Conservation (phyloP, 768 basidiomycete species). For the Kwoniella europaea region DNA sequence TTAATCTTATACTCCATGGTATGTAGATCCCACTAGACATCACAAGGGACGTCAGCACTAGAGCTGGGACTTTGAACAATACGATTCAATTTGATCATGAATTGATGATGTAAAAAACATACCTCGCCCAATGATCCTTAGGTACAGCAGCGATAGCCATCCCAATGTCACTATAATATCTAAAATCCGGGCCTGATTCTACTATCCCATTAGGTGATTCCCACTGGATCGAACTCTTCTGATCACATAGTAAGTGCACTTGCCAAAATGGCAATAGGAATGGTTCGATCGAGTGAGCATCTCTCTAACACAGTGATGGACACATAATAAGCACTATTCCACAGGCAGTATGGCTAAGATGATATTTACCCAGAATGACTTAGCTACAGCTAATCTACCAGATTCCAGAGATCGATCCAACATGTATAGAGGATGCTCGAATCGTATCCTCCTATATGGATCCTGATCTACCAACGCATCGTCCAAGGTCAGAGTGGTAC, state of each 20-base stretch:
- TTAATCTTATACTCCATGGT: background rate
- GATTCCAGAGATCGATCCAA: background rate
- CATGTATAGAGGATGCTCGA: slow-evolving; percentile 18
- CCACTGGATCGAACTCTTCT: background rate
- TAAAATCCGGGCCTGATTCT: background rate
- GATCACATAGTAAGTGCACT: slow-evolving; percentile 20
- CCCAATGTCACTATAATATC: slow-evolving; percentile 17
- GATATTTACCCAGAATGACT: slow-evolving; percentile 7
- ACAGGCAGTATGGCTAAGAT: background rate
- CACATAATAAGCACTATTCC: background rate
- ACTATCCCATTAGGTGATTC: background rate
- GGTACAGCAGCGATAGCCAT: slow-evolving; percentile 25
- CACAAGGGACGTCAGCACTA: background rate
- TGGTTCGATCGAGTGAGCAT: slow-evolving; percentile 3
- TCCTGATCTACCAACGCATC: slow-evolving; percentile 25
- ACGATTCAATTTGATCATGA: background rate
- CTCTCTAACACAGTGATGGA: background rate
- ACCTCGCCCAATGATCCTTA: slow-evolving; percentile 29
- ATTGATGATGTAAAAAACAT: slow-evolving; percentile 10
- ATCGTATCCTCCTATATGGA: slow-evolving; percentile 29
- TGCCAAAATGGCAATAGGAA: slow-evolving; percentile 28
- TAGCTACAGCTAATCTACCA: slow-evolving; percentile 1
- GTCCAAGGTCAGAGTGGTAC: background rate
- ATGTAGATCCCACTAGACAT: background rate
- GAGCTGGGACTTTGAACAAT: background rate